Evolutionary conservation across 2,329 filamentous ascomycete genomes (phyloP).

Genomic region (Chaetomiaceae sp.): DNA sequence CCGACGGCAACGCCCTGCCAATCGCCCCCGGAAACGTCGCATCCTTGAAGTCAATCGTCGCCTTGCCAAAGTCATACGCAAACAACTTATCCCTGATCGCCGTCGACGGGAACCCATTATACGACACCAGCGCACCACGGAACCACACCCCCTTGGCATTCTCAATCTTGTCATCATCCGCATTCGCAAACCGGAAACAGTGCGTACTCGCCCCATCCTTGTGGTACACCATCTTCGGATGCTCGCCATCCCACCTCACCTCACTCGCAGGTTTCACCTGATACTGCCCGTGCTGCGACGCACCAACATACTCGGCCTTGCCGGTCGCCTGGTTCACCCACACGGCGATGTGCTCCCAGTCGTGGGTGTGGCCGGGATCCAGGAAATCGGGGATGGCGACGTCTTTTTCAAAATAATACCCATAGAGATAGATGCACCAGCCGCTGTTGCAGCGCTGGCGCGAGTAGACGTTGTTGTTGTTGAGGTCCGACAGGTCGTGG

Average conservation of each 20-base stretch:
- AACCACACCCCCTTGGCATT: conserved; percentile 36
- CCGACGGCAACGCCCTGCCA: conserved; percentile 18
- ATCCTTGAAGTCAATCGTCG: conserved; percentile 26
- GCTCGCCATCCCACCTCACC: conserved; percentile 30
- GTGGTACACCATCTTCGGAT: conserved; percentile 38
- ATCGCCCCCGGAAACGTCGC: conserved; percentile 22
- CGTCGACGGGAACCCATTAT: conserved; percentile 30
- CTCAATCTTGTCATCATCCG: conserved; percentile 28
- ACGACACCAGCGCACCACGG: conserved; percentile 30
- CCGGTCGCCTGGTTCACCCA: conserved; percentile 29
- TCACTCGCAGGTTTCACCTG: conserved; percentile 24
- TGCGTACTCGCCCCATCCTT: conserved; percentile 35
- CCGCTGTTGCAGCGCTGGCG: conserved; percentile 41
- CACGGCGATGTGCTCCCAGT: conserved; percentile 36
- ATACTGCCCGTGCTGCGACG: conserved; percentile 33
- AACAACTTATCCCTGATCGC: conserved; percentile 24
- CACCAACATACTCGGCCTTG: conserved; percentile 29
- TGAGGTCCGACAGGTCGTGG: conserved; percentile 26
- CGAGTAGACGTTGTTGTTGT: conserved; percentile 38
- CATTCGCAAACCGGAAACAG: conserved; percentile 33
- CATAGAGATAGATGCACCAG: conserved; percentile 43
- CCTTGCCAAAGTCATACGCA: conserved; percentile 27
- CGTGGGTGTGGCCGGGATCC: conserved; percentile 37
- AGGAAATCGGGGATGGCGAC: conserved; percentile 29
- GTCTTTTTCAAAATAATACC: conserved; percentile 46